Evolutionary conservation across 306 rosid genomes (phyloP).

Genomic region (Nissolia schottii): DNA sequence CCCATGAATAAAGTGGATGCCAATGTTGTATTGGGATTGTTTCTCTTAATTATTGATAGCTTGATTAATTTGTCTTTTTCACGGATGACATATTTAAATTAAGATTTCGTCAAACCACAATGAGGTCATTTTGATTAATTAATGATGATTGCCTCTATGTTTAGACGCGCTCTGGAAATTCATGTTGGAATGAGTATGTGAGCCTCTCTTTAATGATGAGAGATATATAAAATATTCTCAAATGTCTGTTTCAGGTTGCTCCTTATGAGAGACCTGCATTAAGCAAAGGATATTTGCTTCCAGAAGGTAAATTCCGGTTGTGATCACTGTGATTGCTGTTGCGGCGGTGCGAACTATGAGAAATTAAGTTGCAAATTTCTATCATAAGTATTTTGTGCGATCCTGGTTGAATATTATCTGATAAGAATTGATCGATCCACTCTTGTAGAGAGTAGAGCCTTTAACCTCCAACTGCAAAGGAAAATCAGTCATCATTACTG

Average conservation of each 20-base stretch:
- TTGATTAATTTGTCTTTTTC: background rate
- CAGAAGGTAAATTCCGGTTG: constrained; percentile 93
- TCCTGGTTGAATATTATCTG: background rate
- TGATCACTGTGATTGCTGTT: too few relatives aligned
- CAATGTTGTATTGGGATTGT: background rate
- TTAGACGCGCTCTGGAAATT: background rate
- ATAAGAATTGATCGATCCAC: too few relatives aligned
- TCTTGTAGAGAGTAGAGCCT: background rate
- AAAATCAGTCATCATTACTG: background rate
- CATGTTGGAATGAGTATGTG: background rate
- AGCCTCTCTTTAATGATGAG: background rate
- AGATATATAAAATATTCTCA: constrained; percentile 10
- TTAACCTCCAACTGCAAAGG: background rate
- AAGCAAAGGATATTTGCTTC: constrained; percentile 95
- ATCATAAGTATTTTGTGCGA: background rate
- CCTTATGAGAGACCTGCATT: constrained; percentile 99
- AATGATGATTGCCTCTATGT: background rate
- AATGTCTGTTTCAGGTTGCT: constrained; percentile 60
- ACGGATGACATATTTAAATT: background rate
- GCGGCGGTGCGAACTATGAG: too few relatives aligned
- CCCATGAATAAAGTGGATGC: background rate
- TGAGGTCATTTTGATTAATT: background rate
- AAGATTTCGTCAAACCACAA: background rate
- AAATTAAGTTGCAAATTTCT: background rate
- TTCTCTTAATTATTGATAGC: background rate